Evolutionary conservation across 371 early-diverging fungal genomes (phyloP).

Genomic region (Apophysomyces trapeziformis): DNA sequence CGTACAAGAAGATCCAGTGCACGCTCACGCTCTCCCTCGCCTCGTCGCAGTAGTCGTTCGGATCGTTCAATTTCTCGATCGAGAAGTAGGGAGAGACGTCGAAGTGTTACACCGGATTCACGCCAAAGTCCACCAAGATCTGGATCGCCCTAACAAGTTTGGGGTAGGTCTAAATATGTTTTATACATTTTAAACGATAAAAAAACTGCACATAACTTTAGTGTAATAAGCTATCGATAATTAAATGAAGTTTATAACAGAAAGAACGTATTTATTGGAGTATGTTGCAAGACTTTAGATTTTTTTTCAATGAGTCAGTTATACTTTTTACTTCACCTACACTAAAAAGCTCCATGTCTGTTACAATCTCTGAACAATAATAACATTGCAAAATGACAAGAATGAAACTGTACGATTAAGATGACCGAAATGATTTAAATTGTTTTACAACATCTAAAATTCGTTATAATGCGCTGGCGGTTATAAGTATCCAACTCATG

Average conservation of each 20-base stretch:
- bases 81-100: conserved; percentile 3
- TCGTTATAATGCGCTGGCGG: no score
- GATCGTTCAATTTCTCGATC: neutral
- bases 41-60: neutral
- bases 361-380: no score
- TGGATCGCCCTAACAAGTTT: neutral
- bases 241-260: neutral
- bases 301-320: neutral
- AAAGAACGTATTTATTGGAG: neutral
- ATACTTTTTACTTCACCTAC: no score
- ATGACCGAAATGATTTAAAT: no score
- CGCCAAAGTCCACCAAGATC: neutral
- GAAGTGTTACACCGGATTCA: neutral
- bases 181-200: neutral
- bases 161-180: neutral
- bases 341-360: no score
- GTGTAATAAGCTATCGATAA: neutral
- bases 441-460: no score
- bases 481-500: no score
- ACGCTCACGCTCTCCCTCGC: neutral
- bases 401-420: no score
- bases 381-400: no score
- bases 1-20: conserved; percentile 26
- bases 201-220: neutral
- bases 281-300: no score